Percentiles rank a stretch among this genome's conserved stretches.
These are phyloP conservation scores for Yamadazyma sp. DNA, from an alignment of 805 yeast species.

Conservation along the genomic window DNA sequence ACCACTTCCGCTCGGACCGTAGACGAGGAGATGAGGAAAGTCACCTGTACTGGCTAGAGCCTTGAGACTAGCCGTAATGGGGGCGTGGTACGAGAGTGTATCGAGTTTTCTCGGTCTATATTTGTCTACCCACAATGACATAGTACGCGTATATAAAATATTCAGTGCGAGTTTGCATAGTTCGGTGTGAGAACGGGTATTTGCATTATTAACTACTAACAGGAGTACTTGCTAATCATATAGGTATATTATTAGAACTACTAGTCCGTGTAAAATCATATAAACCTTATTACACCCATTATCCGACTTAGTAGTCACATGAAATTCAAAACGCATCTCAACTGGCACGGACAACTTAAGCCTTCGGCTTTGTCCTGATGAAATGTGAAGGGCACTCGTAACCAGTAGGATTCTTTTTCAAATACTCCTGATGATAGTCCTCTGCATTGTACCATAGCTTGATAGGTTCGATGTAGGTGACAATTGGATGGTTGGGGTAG, in stretches of 20 bases:
- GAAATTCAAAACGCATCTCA: not conserved
- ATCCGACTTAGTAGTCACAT: too few relatives aligned
- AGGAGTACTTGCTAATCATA: too few relatives aligned
- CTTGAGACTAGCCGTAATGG: slow-evolving; percentile 60
- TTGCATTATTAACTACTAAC: too few relatives aligned
- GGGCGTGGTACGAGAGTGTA: slow-evolving; percentile 63
- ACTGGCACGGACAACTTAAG: slow-evolving; percentile 1
- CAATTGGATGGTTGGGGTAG: slow-evolving; percentile 69
- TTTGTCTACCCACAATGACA: slow-evolving; percentile 98
- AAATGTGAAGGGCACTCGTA: slow-evolving; percentile 91
- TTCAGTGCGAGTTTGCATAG: not conserved
- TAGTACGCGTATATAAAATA: slow-evolving; percentile 22
- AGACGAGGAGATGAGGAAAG: slow-evolving; percentile 87
- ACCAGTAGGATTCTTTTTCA: slow-evolving; percentile 78
- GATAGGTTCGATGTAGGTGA: slow-evolving; percentile 68
- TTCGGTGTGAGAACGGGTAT: not conserved
- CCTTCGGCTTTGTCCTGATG: slow-evolving; percentile 61
- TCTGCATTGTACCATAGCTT: slow-evolving; percentile 88
- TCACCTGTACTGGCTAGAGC: slow-evolving; percentile 72
- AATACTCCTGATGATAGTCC: slow-evolving; percentile 84
- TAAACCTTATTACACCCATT: too few relatives aligned
- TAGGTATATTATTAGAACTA: too few relatives aligned
- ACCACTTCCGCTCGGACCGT: slow-evolving; percentile 97
- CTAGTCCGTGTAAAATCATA: too few relatives aligned
- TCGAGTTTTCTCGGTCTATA: slow-evolving; percentile 75